These are phyloP conservation scores for Penicillium sp. DNA, from an alignment of 2,329 filamentous ascomycete species.

Conservation along the genomic window DNA sequence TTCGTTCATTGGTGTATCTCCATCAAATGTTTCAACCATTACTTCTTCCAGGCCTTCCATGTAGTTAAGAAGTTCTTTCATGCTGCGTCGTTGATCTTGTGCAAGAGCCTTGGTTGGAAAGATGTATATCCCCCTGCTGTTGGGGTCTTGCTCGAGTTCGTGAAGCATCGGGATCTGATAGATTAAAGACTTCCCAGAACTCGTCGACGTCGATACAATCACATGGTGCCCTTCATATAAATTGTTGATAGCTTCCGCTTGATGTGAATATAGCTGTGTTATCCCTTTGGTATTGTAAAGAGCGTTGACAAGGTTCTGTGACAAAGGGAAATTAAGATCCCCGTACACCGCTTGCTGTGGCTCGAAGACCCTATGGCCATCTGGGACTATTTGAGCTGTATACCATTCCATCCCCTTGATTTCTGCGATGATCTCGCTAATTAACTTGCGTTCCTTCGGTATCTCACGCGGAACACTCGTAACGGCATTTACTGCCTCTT, in stretches of 20 bases:
- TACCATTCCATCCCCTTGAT: constrained; percentile 84
- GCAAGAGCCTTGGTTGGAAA: constrained; percentile 96
- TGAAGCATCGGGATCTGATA: constrained; percentile 92
- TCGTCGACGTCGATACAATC: constrained; percentile 90
- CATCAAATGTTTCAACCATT: constrained; percentile 90
- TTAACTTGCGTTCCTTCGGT: constrained; percentile 71
- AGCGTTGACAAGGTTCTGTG: constrained; percentile 90
- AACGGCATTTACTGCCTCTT: constrained; percentile 24
- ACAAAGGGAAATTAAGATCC: constrained; percentile 78
- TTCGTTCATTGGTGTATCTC: constrained; percentile 80
- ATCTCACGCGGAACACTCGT: constrained; percentile 62
- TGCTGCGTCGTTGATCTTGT: constrained; percentile 85
- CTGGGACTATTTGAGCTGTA: constrained; percentile 83
- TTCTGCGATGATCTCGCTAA: constrained; percentile 80
- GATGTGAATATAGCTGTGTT: constrained; percentile 81
- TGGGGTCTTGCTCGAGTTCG: constrained; percentile 71
- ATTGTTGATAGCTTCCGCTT: constrained; percentile 88
- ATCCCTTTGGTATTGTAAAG: constrained; percentile 90
- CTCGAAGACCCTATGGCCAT: constrained; percentile 88
- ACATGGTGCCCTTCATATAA: constrained; percentile 78
- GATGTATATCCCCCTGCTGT: constrained; percentile 89
- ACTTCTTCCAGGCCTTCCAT: constrained; percentile 72
- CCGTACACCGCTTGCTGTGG: constrained; percentile 77
- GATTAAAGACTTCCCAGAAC: constrained; percentile 95
- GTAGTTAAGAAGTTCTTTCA: constrained; percentile 78